phyloP scores from a whole-genome alignment of 2,329 filamentous ascomycete species.

The Fusarium hainanense region DNA sequence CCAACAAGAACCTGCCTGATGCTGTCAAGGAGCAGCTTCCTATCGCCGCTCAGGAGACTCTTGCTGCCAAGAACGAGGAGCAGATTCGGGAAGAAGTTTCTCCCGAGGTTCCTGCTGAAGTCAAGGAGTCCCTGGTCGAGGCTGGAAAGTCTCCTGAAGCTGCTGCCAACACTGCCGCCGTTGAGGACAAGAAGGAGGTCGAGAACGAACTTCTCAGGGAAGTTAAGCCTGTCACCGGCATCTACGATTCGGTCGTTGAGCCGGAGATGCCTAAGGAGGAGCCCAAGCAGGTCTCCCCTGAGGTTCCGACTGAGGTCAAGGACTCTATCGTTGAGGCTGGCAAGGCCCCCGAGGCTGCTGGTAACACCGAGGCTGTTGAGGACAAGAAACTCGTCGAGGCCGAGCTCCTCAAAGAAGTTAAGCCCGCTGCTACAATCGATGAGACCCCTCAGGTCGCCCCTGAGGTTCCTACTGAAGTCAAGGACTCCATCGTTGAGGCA shows the following conservation, averaged over 20 bases:
- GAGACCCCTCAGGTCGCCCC: slow-evolving; percentile 57
- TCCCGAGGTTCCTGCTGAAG: slow-evolving; percentile 64
- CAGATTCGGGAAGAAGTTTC: slow-evolving; percentile 58
- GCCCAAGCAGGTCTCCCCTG: slow-evolving; percentile 50
- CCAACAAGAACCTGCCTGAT: slow-evolving; percentile 63
- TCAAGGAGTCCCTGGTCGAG: slow-evolving; percentile 67
- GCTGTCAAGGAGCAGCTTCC: slow-evolving; percentile 64
- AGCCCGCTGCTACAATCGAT: slow-evolving; percentile 53
- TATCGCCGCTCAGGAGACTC: slow-evolving; percentile 60
- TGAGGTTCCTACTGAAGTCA: slow-evolving; percentile 66
- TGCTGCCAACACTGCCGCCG: slow-evolving; percentile 72
- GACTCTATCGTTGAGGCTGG: slow-evolving; percentile 77
- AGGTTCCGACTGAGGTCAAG: slow-evolving; percentile 66
- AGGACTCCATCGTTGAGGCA: slow-evolving; percentile 67
- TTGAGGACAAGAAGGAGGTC: slow-evolving; percentile 78
- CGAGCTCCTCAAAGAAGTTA: slow-evolving; percentile 75
- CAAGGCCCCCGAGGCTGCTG: slow-evolving; percentile 73
- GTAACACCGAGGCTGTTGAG: slow-evolving; percentile 70
- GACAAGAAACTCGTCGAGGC: slow-evolving; percentile 78
- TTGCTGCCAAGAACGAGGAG: slow-evolving; percentile 58
- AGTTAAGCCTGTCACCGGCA: slow-evolving; percentile 56
- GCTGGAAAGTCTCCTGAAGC: slow-evolving; percentile 76
- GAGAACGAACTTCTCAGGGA: slow-evolving; percentile 79
- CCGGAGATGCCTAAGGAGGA: slow-evolving; percentile 37
- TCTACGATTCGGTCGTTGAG: slow-evolving; percentile 36